Base-by-base conservation (phyloP, 495 filamentous ascomycete genomes). In the Lindgomyces ingoldianus region DNA sequence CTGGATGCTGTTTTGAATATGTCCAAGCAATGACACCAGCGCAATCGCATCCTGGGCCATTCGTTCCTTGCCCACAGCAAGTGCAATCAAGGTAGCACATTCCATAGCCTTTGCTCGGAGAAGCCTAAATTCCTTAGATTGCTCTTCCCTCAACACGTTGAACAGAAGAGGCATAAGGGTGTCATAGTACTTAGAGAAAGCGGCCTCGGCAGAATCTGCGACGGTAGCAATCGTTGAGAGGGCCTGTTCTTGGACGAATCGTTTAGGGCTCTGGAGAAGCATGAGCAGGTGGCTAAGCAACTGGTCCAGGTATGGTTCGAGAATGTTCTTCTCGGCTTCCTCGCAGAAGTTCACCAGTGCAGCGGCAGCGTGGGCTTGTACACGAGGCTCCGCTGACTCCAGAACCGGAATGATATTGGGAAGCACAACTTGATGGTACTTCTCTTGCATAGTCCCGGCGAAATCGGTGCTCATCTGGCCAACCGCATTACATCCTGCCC, bases 381-480 rank as follows among this genome's bases (percentile, higher is more conserved):
- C 95, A 52, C 95, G 87, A 24, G 93, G 91, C 75, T 98, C 93
- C 2, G 89, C 82, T 1, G 91, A 93, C 68, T 91, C 83, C 14
- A 99, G 83, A 0, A 98, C 95, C 3, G 93, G 93, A 58, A 98
- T 91, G 48, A 99, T 96, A 65, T 90, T 90, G 56, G 85, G 88
- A 48, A 99, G 80, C 1, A 97, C 91, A 41, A 86, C 79, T 47
- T 87, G 82, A 70, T 95, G 93, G 75, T 93, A 96, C 70, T 96
- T 93, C 69, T 93, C 88, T 74, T 99, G 95, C 95, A 99, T 98
- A 12, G 90, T 96, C 1, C 92, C 93, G 29, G 95, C 94, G 74
- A 99, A 99, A 75, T 99, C 95, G 10, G 95, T 99, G 76, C 95
- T 98, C 95, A 99, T 99, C 75, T 99, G 95, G 14, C 95, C 95